Conservation (phyloP, 345 rosid genomes). For the Gossypium herbaceum region DNA sequence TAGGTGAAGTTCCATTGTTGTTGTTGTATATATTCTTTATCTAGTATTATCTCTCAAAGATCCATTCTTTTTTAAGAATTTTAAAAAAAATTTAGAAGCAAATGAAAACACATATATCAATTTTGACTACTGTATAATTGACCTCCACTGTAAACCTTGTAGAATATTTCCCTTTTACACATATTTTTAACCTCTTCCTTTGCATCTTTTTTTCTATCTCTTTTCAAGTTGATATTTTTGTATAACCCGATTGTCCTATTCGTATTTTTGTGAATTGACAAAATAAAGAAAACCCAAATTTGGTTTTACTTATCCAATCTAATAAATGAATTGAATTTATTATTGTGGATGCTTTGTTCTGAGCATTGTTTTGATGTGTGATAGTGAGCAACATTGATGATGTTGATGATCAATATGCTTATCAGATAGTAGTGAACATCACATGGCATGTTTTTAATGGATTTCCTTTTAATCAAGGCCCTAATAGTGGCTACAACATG, state of each 20-base stretch:
- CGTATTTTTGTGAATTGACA: too few relatives aligned
- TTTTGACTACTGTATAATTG: conserved; percentile 8
- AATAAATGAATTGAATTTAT: not conserved
- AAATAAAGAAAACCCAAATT: too few relatives aligned
- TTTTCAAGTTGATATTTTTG: too few relatives aligned
- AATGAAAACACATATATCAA: not conserved
- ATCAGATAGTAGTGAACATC: conserved; percentile 74
- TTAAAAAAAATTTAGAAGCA: not conserved
- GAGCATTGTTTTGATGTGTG: conserved; percentile 72
- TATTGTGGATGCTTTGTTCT: not conserved
- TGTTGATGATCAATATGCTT: conserved; percentile 66
- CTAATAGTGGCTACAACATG: conserved; percentile 32
- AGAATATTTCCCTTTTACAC: conserved; percentile 23
- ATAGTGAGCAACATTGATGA: conserved; percentile 64
- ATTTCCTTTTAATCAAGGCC: conserved; percentile 80
- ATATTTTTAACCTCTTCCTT: not conserved
- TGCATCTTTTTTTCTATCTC: not conserved
- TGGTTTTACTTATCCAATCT: not conserved
- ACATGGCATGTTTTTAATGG: conserved; percentile 89
- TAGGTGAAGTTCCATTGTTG: conserved; percentile 38
- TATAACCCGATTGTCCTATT: too few relatives aligned
- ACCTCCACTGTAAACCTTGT: conserved; percentile 6
- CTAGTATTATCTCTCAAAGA: conserved; percentile 6
- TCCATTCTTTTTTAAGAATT: conserved; percentile 14
- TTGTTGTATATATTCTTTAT: not conserved